Evolutionary conservation across 2,329 filamentous ascomycete species (phyloP).

Genomic region (Ophiostoma novo-ulmi): DNA sequence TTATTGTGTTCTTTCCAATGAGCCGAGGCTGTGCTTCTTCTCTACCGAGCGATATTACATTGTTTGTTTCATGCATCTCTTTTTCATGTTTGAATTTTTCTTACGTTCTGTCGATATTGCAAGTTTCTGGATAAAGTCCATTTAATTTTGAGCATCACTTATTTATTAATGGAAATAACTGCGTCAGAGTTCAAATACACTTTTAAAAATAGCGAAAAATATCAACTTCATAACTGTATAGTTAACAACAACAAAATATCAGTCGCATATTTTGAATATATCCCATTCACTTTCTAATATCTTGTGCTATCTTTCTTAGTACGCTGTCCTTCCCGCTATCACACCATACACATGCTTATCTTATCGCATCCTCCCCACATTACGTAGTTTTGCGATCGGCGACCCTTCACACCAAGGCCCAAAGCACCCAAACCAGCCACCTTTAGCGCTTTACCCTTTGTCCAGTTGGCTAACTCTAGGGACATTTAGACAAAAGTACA

Average conservation of each 20-base stretch:
- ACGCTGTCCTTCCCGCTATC: neutral
- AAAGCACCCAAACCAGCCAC: neutral
- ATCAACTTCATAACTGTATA: no score
- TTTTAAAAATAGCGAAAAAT: no score
- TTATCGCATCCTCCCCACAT: constrained; percentile 7
- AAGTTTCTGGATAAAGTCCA: no score
- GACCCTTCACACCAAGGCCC: neutral
- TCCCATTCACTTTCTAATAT: neutral
- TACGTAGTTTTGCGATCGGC: constrained; percentile 13
- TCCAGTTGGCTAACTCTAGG: neutral
- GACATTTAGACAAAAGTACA: neutral
- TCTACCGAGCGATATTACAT: neutral
- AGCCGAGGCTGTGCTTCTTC: neutral
- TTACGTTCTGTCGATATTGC: no score
- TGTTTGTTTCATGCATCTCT: neutral
- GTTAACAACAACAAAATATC: no score
- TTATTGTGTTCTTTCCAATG: neutral
- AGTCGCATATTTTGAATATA: no score
- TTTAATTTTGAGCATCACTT: no score
- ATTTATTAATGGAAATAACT: no score
- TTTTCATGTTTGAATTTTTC: no score
- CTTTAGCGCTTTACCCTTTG: neutral
- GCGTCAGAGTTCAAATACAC: no score
- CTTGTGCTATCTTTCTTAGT: neutral
- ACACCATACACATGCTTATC: constrained; percentile 6